Percentiles rank a stretch among this genome's conserved stretches.
Conservation (phyloP, 2,329 filamentous ascomycete species). For the Microdochium paspali region DNA sequence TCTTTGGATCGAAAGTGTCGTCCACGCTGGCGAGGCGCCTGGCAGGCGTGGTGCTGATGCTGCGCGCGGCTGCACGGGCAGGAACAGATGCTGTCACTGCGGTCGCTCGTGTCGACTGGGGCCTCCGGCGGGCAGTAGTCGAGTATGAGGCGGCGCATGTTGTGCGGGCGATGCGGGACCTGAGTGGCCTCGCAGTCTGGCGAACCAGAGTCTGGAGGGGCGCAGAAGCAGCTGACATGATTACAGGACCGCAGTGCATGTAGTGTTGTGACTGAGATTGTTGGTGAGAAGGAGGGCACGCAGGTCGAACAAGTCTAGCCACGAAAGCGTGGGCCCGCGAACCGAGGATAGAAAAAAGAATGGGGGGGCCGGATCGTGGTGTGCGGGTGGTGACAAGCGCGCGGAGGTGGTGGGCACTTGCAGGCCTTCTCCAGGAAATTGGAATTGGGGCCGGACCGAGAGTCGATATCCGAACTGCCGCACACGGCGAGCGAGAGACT, state of each 20-base stretch:
- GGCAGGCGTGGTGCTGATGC: conserved; percentile 25
- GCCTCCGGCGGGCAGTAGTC: conserved; percentile 5
- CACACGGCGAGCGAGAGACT: neutral
- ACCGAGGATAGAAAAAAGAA: neutral
- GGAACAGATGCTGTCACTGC: conserved; percentile 4
- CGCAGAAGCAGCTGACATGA: conserved; percentile 15
- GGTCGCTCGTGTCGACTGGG: conserved; percentile 8
- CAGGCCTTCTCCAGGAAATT: neutral
- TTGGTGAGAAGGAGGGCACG: neutral
- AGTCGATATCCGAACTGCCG: neutral
- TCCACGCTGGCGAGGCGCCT: conserved; percentile 24
- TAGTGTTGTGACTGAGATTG: neutral
- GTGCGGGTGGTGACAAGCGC: neutral
- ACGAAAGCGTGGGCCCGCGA: too few relatives aligned
- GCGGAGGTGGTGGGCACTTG: neutral
- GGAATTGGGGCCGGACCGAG: neutral
- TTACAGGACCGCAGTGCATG: neutral
- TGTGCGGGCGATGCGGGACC: conserved; percentile 8
- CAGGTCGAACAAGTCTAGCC: neutral
- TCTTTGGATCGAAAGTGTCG: conserved; percentile 54
- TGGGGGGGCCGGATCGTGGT: neutral
- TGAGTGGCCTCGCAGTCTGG: conserved; percentile 11
- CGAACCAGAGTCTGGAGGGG: conserved; percentile 16
- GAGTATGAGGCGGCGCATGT: conserved; percentile 12
- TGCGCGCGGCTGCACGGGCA: conserved; percentile 11